These are phyloP conservation scores for Thelephora terrestris DNA, from an alignment of 1,284 basidiomycete species.

Conservation along the genomic window DNA sequence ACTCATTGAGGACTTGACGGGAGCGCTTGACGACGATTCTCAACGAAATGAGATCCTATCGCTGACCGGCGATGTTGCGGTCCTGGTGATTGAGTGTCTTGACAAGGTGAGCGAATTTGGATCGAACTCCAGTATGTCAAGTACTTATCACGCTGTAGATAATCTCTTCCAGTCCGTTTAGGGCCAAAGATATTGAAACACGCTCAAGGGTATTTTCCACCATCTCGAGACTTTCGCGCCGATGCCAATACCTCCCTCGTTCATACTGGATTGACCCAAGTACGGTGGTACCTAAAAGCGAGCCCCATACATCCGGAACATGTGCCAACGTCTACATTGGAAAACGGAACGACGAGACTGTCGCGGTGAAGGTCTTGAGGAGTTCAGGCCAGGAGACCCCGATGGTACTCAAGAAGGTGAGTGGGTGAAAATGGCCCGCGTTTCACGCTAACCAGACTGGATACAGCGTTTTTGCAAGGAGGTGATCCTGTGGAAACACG, in stretches of 20 bases:
- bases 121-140: neutral
- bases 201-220: too few relatives aligned
- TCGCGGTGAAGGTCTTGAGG: constrained; percentile 9
- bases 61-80: too few relatives aligned
- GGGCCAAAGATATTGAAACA: too few relatives aligned
- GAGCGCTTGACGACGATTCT: too few relatives aligned
- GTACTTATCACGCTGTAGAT: neutral
- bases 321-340: constrained; percentile 11
- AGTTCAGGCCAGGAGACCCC: constrained; percentile 1
- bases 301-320: constrained; percentile 2
- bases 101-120: neutral
- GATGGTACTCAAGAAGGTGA: neutral
- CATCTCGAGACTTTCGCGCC: too few relatives aligned
- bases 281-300: too few relatives aligned
- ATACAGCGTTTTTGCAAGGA: constrained; percentile 4
- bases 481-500: constrained; percentile 7
- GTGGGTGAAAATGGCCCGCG: neutral
- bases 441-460: neutral
- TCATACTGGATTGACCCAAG: too few relatives aligned
- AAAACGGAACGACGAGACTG: constrained; percentile 1
- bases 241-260: too few relatives aligned
- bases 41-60: too few relatives aligned
- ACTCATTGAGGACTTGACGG: too few relatives aligned
- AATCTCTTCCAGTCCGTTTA: neutral
- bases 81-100: neutral